phyloP scores from a whole-genome alignment of 352 stramenopile species.

The Hyaloperonospora arabidopsidis region DNA sequence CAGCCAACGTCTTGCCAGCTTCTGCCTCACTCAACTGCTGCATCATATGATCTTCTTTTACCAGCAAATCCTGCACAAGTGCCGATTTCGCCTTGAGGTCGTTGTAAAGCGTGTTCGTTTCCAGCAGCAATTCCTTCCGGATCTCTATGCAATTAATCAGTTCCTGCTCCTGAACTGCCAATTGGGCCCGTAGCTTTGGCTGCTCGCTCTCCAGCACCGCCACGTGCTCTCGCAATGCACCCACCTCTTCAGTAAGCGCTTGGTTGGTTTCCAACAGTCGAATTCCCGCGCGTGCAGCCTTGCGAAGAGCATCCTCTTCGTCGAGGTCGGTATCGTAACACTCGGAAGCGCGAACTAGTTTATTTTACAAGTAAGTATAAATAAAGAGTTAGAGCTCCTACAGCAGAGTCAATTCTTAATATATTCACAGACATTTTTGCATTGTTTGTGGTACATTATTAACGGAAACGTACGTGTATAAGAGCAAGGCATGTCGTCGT shows the following conservation, averaged over 20 bases:
- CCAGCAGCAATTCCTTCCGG: slow-evolving; percentile 36
- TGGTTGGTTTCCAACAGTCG: slow-evolving; percentile 68
- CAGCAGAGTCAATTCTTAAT: too few species aligned
- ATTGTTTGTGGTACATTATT: not conserved
- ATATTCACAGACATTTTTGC: too few species aligned
- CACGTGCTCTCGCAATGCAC: slow-evolving; percentile 50
- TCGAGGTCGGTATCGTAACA: slow-evolving; percentile 38
- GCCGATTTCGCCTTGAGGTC: slow-evolving; percentile 53
- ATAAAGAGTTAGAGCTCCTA: not conserved
- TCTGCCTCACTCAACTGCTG: slow-evolving; percentile 28
- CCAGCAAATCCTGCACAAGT: slow-evolving; percentile 46
- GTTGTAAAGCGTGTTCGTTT: slow-evolving; percentile 46
- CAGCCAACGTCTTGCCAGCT: slow-evolving; percentile 22
- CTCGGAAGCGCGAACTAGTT: slow-evolving; percentile 23
- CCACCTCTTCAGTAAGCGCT: slow-evolving; percentile 53
- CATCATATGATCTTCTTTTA: slow-evolving; percentile 41
- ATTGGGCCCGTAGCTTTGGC: slow-evolving; percentile 34
- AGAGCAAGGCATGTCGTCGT: slow-evolving; percentile 21
- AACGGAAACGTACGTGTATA: slow-evolving; percentile 12
- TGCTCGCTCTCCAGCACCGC: slow-evolving; percentile 43
- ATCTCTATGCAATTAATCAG: slow-evolving; percentile 37
- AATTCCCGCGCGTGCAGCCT: slow-evolving; percentile 60
- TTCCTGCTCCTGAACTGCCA: slow-evolving; percentile 34
- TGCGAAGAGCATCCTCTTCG: slow-evolving; percentile 55
- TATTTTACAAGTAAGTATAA: slow-evolving; percentile 13